These are phyloP conservation scores for Irpex rosettiformis DNA, from an alignment of 1,284 basidiomycete genomes.

Conservation along the genomic window DNA sequence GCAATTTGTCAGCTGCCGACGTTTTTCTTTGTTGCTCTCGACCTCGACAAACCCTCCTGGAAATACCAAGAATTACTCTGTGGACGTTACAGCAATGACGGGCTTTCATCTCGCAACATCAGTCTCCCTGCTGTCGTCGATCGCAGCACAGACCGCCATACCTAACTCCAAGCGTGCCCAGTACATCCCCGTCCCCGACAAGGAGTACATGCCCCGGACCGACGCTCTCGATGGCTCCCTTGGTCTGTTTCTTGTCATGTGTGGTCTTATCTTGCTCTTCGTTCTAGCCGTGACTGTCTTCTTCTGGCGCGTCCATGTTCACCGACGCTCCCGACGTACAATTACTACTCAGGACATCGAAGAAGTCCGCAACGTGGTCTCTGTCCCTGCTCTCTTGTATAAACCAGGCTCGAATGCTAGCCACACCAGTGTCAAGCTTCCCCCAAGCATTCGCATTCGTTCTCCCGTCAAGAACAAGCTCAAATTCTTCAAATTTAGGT, in stretches of 20 bases:
- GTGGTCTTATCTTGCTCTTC: conserved; percentile 12
- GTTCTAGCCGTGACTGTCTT: conserved; percentile 6
- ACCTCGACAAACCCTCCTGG: background rate
- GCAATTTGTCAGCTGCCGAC: background rate
- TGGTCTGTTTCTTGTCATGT: conserved; percentile 15
- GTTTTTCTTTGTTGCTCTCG: background rate
- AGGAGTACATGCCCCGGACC: background rate
- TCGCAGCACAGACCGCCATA: background rate
- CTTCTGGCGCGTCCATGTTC: conserved; percentile 13
- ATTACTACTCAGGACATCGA: background rate
- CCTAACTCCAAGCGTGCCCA: background rate
- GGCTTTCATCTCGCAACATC: background rate
- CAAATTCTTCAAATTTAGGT: background rate
- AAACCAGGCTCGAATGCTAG: background rate
- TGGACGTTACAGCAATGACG: background rate
- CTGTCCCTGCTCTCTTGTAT: background rate
- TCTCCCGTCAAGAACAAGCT: conserved; percentile 8
- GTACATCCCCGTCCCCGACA: conserved; percentile 2
- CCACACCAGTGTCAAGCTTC: conserved; percentile 1
- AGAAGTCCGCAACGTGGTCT: background rate
- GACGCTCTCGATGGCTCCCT: conserved; percentile 17
- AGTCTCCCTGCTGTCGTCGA: conserved; percentile 5
- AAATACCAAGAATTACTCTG: background rate
- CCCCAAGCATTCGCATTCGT: conserved; percentile 6
- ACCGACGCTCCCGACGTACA: conserved; percentile 3